Percentiles rank a stretch among this genome's conserved stretches.
Conservation (phyloP, 768 basidiomycete species). For the Fibroporia radiculosa region DNA sequence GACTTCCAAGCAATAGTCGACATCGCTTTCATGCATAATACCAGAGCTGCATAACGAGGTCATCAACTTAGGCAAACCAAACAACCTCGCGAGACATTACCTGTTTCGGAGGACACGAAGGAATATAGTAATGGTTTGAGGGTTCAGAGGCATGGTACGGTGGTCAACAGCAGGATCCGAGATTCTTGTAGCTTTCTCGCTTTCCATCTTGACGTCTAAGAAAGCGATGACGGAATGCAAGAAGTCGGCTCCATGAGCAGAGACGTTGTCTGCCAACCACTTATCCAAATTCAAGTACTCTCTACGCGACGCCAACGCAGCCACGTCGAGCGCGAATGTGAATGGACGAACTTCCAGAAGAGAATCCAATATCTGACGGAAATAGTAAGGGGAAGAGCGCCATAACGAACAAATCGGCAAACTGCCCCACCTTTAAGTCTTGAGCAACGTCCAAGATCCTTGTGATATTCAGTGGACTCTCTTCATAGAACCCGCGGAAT, state of each 20-base stretch:
- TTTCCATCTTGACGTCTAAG: slow-evolving; percentile 87
- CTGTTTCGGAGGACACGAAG: slow-evolving; percentile 81
- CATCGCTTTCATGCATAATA: slow-evolving; percentile 69
- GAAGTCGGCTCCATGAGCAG: slow-evolving; percentile 77
- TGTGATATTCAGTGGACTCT: slow-evolving; percentile 88
- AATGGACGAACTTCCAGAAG: slow-evolving; percentile 86
- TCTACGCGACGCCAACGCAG: slow-evolving; percentile 84
- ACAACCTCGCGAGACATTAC: slow-evolving; percentile 27
- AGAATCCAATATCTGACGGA: slow-evolving; percentile 94
- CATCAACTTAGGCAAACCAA: slow-evolving; percentile 4
- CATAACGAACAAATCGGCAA: not conserved
- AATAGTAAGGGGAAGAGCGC: slow-evolving; percentile 3
- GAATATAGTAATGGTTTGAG: slow-evolving; percentile 87
- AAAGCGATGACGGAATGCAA: slow-evolving; percentile 83
- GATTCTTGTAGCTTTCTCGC: slow-evolving; percentile 69
- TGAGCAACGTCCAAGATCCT: slow-evolving; percentile 93
- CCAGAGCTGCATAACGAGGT: slow-evolving; percentile 44
- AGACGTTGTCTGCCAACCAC: slow-evolving; percentile 88
- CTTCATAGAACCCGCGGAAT: slow-evolving; percentile 87
- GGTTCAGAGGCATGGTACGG: slow-evolving; percentile 81
- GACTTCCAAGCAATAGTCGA: slow-evolving; percentile 83
- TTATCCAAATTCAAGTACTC: slow-evolving; percentile 96
- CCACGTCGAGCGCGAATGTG: slow-evolving; percentile 87
- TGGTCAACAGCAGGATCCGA: slow-evolving; percentile 73
- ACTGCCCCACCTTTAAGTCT: slow-evolving; percentile 73